A percentile compares a stretch with the other conserved stretches of the same genome.
These are phyloP conservation scores for Aspergillus egyptiacus DNA, from an alignment of 495 filamentous ascomycete species.

Conservation along the genomic window DNA sequence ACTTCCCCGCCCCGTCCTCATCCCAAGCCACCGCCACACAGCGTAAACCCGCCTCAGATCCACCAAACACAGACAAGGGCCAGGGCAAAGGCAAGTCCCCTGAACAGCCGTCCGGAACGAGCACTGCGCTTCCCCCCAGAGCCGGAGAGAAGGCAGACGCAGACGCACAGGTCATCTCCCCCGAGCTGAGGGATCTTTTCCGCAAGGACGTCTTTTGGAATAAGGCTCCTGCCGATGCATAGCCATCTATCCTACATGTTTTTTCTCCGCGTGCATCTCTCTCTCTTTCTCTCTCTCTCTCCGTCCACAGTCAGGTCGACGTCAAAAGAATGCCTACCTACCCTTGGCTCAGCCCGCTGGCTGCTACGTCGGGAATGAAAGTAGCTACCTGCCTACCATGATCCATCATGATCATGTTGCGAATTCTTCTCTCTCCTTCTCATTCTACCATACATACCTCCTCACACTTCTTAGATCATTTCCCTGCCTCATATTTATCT, in stretches of 20 bases:
- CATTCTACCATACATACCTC: background rate
- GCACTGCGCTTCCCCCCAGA: slow-evolving; percentile 22
- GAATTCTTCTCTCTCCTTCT: background rate
- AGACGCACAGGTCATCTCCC: slow-evolving; percentile 59
- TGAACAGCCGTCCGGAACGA: slow-evolving; percentile 14
- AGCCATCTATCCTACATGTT: background rate
- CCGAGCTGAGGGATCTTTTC: slow-evolving; percentile 71
- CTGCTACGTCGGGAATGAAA: too few species aligned
- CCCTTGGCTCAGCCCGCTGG: too few species aligned
- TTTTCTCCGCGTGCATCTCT: background rate
- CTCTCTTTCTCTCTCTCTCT: too few species aligned
- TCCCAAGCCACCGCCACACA: slow-evolving; percentile 42
- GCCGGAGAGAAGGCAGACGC: slow-evolving; percentile 19
- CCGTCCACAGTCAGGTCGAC: too few species aligned
- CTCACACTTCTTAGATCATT: too few species aligned
- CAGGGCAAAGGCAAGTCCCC: slow-evolving; percentile 37
- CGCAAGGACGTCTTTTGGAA: slow-evolving; percentile 57
- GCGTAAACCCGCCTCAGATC: slow-evolving; percentile 29
- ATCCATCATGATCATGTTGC: background rate
- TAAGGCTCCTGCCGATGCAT: background rate
- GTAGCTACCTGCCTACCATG: background rate
- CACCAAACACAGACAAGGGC: background rate
- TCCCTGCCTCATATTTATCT: too few species aligned
- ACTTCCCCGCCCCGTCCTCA: slow-evolving; percentile 63
- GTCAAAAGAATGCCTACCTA: too few species aligned